A percentile compares a stretch with the other conserved stretches of the same genome.
phyloP scores from a whole-genome alignment of 257 asterid genomes.

The Linderniella brevidens region DNA sequence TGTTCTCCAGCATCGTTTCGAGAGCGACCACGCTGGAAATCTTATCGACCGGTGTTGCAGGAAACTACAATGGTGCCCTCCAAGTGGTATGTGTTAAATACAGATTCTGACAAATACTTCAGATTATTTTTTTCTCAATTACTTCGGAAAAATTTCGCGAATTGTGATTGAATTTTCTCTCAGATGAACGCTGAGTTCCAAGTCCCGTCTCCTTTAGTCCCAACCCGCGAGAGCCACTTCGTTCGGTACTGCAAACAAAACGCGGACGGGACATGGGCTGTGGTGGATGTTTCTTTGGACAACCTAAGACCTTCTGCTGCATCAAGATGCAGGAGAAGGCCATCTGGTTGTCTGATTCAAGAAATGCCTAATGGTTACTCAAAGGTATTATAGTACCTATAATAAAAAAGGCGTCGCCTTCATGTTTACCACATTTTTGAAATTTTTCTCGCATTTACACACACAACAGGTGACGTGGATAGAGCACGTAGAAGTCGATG shows the following conservation, averaged over 20 bases:
- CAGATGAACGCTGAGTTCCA: constrained; percentile 85
- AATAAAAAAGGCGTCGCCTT: too few species aligned
- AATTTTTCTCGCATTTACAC: too few species aligned
- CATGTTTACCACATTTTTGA: too few species aligned
- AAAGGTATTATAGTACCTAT: constrained; percentile 17
- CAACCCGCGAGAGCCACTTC: constrained; percentile 56
- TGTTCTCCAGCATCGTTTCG: constrained; percentile 72
- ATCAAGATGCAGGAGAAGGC: constrained; percentile 45
- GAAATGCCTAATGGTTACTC: constrained; percentile 77
- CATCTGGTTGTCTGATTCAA: constrained; percentile 70
- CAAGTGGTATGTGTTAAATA: constrained; percentile 36
- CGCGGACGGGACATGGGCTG: constrained; percentile 61
- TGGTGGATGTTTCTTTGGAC: constrained; percentile 67
- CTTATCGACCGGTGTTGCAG: constrained; percentile 76
- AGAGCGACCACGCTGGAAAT: constrained; percentile 69
- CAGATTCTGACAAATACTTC: neutral
- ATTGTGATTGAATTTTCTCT: neutral
- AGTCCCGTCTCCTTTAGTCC: constrained; percentile 66
- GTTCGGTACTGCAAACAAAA: constrained; percentile 71
- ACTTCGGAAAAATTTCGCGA: neutral
- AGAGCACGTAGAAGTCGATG: constrained; percentile 65
- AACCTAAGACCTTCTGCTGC: constrained; percentile 33
- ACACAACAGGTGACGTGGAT: constrained; percentile 47
- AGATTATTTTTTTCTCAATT: neutral
- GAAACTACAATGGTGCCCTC: constrained; percentile 76